Evolutionary conservation across 1,284 basidiomycete genomes (phyloP), one percentile per base, ranked within the genome.

Genomic region (Bondarzewia mesenterica): DNA sequence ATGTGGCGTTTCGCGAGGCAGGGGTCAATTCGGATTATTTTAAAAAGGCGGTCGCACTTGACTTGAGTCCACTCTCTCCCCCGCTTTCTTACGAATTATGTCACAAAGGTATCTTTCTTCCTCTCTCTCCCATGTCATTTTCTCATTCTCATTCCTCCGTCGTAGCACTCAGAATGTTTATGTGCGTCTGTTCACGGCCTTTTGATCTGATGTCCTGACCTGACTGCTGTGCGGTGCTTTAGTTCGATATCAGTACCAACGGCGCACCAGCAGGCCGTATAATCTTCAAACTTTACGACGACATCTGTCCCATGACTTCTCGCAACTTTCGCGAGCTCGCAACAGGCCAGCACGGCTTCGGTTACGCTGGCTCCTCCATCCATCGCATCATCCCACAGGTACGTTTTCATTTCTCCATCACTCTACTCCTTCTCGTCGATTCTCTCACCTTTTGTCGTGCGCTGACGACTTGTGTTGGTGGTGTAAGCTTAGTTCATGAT

Each of bases 201-300:
- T n/a, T n/a, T n/a, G n/a, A n/a, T n/a, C n/a, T n/a, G n/a, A n/a
- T 3, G 4, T n/a, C 29, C 29, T 32, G 12, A 7, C 29, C 29
- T 32, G 12, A 10, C 29, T 10, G 12, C 29, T 12, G 12, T n/a
- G 12, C 29, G n/a, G 10, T n/a, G n/a, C 64, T 37, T n/a, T 54
- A 87, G 83, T 94, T 96, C 61, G 90, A 96, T 61, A 72, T 93
- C 57, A 71, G 80, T 7, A 87, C 95, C 58, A 79, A 82, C 63
- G 69, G 73, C 15, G 69, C 79, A 47, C 76, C 81, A 0, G 71
- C 78, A 0, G 90, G 91, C 0, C 78, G 89, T 22, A 85, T 97
- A 62, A 70, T 79, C 7, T 85, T 87, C 71, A 74, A 80, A 59
- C 73, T 87, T 18, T 86, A 73, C 60, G 84, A 87, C 59, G 77